phyloP scores from a whole-genome alignment of 1,284 basidiomycete species.

The Wolfiporia cocos region DNA sequence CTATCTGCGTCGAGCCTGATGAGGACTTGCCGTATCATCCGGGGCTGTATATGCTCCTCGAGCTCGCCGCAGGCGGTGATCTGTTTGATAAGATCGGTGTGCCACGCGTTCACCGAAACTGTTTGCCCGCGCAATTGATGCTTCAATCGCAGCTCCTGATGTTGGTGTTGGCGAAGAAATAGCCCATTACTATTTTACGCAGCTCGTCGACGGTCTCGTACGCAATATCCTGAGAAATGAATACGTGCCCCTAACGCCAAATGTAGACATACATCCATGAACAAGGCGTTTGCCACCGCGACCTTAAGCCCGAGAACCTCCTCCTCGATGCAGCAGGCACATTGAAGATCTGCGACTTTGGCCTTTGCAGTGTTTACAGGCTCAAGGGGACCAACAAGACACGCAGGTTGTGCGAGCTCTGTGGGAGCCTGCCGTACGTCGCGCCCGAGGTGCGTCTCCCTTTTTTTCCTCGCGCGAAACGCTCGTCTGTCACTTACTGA shows the following conservation, averaged over 20 bases:
- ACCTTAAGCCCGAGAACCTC: conserved; percentile 95
- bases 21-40: conserved; percentile 57
- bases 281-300: conserved; percentile 92
- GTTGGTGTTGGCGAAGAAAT: conserved; percentile 85
- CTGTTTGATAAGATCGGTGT: conserved; percentile 97
- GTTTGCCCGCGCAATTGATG: too few relatives aligned
- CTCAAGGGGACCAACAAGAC: conserved; percentile 82
- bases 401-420: conserved; percentile 68
- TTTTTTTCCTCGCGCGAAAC: too few relatives aligned
- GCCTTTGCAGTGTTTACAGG: conserved; percentile 87
- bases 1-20: conserved; percentile 68
- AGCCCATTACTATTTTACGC: conserved; percentile 89
- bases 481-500: too few relatives aligned
- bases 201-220: conserved; percentile 79
- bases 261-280: conserved; percentile 75
- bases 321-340: conserved; percentile 74
- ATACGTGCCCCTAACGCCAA: background rate
- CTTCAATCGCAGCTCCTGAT: conserved; percentile 64
- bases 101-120: background rate
- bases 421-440: conserved; percentile 93
- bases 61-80: conserved; percentile 91
- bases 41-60: conserved; percentile 89
- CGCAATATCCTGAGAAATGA: conserved; percentile 15
- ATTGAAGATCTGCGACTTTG: conserved; percentile 95
- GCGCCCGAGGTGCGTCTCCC: conserved; percentile 87